These are phyloP conservation scores for Orbilia brochopaga DNA, from an alignment of 2,329 filamentous ascomycete species.

Conservation along the genomic window DNA sequence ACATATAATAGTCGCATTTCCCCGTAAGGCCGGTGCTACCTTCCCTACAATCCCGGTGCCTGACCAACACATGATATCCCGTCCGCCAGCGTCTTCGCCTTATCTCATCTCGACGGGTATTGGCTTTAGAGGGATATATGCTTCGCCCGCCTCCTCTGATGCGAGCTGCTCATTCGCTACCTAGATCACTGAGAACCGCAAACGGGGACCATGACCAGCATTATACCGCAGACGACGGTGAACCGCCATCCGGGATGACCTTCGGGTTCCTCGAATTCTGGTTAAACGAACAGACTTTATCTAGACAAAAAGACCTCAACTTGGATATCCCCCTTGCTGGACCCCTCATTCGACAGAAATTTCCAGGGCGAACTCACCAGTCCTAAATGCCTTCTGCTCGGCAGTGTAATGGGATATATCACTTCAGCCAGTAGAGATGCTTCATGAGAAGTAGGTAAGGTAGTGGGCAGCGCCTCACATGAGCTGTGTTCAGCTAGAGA, in stretches of 20 bases:
- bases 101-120: conserved; percentile 20
- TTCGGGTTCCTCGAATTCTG: conserved; percentile 25
- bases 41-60: conserved; percentile 10
- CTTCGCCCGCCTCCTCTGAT: conserved; percentile 5
- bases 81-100: conserved; percentile 14
- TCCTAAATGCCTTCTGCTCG: not conserved
- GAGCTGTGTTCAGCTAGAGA: conserved; percentile 29
- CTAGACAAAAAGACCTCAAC: conserved; percentile 12
- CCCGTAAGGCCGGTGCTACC: conserved; percentile 27
- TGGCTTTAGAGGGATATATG: conserved; percentile 28
- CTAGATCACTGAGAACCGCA: not conserved
- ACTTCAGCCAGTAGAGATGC: conserved; percentile 13
- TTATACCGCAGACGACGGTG: conserved; percentile 39
- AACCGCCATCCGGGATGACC: conserved; percentile 32
- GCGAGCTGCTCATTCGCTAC: conserved; percentile 27
- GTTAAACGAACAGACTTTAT: conserved; percentile 21
- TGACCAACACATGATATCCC: conserved; percentile 24
- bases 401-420: conserved; percentile 16
- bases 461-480: conserved; percentile 10
- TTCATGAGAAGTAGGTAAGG: conserved; percentile 3
- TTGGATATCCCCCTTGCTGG: no score
- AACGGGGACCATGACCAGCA: conserved; percentile 13
- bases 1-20: conserved; percentile 7
- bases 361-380: conserved; percentile 21
- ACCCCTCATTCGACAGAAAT: conserved; percentile 9